These are phyloP conservation scores for Phaseolus lunatus DNA, from an alignment of 306 rosid species.

Conservation along the genomic window DNA sequence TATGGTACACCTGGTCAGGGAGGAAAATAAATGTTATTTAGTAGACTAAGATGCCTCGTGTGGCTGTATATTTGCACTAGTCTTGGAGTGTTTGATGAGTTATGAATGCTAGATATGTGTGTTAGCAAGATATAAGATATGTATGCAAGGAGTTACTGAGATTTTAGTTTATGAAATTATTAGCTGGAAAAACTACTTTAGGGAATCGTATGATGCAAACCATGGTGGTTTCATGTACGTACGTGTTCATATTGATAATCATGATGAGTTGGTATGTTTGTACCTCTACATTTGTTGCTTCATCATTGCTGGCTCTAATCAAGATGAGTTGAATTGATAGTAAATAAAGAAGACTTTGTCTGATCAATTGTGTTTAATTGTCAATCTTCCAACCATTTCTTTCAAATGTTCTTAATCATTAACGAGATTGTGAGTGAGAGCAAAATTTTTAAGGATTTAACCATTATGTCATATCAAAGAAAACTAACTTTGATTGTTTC, in stretches of 20 bases:
- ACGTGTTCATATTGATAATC: neutral
- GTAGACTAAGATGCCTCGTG: neutral
- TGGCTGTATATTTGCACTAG: neutral
- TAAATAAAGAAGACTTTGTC: neutral
- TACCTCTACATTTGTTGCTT: neutral
- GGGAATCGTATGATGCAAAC: neutral
- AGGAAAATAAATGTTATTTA: neutral
- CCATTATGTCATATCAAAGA: neutral
- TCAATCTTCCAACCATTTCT: neutral
- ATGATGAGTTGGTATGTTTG: neutral
- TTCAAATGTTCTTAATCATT: neutral
- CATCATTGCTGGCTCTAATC: neutral
- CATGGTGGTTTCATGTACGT: neutral
- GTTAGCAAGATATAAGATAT: neutral
- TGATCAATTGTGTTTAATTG: neutral
- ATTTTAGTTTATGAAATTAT: neutral
- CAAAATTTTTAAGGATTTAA: neutral
- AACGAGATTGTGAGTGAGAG: neutral
- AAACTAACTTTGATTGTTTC: too few relatives aligned
- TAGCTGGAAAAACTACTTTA: neutral
- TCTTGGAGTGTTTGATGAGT: neutral
- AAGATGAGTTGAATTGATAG: neutral
- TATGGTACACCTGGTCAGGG: slow-evolving; percentile 15
- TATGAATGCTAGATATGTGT: neutral
- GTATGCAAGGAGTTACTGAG: neutral